Evolutionary conservation across 2,329 filamentous ascomycete genomes (phyloP).

Genomic region (Talaromyces sp.): DNA sequence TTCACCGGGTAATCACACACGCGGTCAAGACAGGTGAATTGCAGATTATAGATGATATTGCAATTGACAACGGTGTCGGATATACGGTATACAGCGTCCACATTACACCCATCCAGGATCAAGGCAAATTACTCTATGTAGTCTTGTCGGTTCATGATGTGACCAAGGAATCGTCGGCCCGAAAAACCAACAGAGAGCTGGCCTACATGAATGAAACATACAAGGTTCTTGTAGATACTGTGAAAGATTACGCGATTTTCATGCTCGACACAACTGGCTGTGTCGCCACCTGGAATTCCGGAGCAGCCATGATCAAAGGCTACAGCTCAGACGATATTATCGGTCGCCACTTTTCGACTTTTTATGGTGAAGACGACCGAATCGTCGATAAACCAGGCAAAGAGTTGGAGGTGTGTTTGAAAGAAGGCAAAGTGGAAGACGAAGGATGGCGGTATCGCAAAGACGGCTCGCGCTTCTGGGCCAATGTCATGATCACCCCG

Average conservation of each 20-base stretch:
- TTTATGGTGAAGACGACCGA: constrained; percentile 54
- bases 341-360: constrained; percentile 57
- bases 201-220: constrained; percentile 54
- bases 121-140: constrained; percentile 38
- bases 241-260: constrained; percentile 63
- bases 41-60: constrained; percentile 32
- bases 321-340: constrained; percentile 55
- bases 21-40: constrained; percentile 36
- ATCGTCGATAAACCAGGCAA: constrained; percentile 48
- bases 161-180: constrained; percentile 32
- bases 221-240: constrained; percentile 59
- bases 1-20: constrained; percentile 36
- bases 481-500: constrained; percentile 58
- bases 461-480: constrained; percentile 59
- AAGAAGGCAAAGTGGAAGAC: constrained; percentile 56
- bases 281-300: constrained; percentile 57
- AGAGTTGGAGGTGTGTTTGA: constrained; percentile 52
- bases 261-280: constrained; percentile 56
- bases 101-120: constrained; percentile 43
- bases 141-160: constrained; percentile 43
- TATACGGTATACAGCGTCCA: constrained; percentile 30
- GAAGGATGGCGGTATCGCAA: constrained; percentile 59
- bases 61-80: constrained; percentile 12
- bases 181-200: constrained; percentile 27
- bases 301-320: constrained; percentile 55